A percentile compares a stretch with the other conserved stretches of the same genome.
phyloP scores from a whole-genome alignment of 441 rosid species.

The Mallotus repandus region DNA sequence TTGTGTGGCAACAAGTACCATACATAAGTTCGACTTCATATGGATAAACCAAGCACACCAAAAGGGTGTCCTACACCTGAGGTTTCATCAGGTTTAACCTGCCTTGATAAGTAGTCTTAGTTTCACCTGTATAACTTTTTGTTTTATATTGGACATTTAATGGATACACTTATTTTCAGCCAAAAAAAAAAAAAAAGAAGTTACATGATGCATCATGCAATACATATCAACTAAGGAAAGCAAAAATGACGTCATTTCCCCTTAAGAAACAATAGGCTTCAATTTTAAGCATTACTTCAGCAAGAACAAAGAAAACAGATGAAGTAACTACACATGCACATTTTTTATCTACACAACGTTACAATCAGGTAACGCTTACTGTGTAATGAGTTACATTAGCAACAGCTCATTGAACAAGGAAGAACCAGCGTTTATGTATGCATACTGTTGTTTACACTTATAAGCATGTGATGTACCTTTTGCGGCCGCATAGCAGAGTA shows the following conservation, averaged over 20 bases:
- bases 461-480: conserved; percentile 52
- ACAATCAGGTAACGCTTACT: background rate
- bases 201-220: background rate
- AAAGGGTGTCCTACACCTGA: background rate
- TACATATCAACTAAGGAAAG: background rate
- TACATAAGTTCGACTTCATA: background rate
- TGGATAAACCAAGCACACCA: background rate
- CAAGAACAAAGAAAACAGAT: background rate
- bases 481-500: conserved; percentile 87
- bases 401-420: background rate
- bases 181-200: background rate
- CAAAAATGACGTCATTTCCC: background rate
- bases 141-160: background rate
- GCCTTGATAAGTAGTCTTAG: background rate
- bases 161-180: background rate
- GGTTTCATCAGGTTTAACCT: background rate
- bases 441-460: conserved; percentile 14
- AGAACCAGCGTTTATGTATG: background rate
- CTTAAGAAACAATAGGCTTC: background rate
- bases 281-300: background rate
- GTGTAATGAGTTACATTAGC: background rate
- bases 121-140: background rate
- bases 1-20: background rate
- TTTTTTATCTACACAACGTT: background rate
- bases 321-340: background rate